Base-by-base conservation (phyloP, 768 basidiomycete genomes). In the Suillus americanus region DNA sequence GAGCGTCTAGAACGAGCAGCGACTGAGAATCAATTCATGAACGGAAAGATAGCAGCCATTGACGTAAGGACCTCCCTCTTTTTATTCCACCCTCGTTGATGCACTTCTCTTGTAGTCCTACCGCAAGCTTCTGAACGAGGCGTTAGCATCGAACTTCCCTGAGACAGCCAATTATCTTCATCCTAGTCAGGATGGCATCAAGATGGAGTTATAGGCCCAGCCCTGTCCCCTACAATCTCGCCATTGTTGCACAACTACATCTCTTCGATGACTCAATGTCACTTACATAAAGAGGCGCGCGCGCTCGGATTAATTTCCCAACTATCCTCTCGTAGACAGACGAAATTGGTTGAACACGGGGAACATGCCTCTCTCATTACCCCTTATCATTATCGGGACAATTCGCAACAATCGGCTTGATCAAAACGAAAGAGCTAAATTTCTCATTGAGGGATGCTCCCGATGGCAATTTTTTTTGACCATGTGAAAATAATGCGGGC, bases 1-100 rank as follows among this genome's bases (percentile, higher is more conserved):
- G 92, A 94, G 64, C 82, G 90, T 60, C 75, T 95, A 16, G 93
- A 95, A 77, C 83, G 92, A 61, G 86, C 91, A 0, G 91, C 93
- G 37, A 90, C 91, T 3, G 94, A 95, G 78, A 95, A 95, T 72
- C 93, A 94, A 71, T 94, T 93, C 68, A 92, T 93, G 89, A 92
- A 94, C 71, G 92, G 91, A 35, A 94, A 94, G 72, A 91, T 95
- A 45, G 82, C 84, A 53, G 93, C 92, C 1, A 84, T 95, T 33
- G 84, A 87, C 62, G 91, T 92, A 67, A 69, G 85, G 69, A 40
- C 50, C 41, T 50, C 51, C 53, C 30, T 64, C 12, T 38, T n/a
- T 20, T 37, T 50, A 38, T 20, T 62, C 54, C 38, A 0, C 25
- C 16, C 38, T 13, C 37, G 63, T 62, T 62, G 65, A 66, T 67